These are phyloP conservation scores for Aphanomyces invadans DNA, from an alignment of 352 stramenopile species.

Conservation along the genomic window DNA sequence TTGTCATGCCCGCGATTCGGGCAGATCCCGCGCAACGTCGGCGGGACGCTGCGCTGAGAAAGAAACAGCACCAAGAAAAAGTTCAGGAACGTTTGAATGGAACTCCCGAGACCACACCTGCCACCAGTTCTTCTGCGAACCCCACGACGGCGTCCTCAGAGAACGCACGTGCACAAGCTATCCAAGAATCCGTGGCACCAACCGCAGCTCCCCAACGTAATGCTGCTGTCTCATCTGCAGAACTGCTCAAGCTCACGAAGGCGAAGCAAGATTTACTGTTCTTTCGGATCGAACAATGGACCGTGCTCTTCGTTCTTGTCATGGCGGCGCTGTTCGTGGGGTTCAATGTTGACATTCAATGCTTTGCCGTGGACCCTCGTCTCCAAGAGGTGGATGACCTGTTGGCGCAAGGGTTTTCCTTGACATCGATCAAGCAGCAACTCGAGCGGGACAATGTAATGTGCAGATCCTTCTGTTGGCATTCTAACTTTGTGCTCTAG, in stretches of 20 bases:
- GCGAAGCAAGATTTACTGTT: conserved; percentile 39
- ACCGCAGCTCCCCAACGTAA: conserved; percentile 7
- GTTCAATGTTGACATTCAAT: background rate
- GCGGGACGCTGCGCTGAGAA: conserved; percentile 51
- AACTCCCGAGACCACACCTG: background rate
- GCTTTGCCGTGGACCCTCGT: conserved; percentile 30
- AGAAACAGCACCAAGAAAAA: conserved; percentile 49
- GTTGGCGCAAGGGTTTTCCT: conserved; percentile 43
- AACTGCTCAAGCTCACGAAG: conserved; percentile 15
- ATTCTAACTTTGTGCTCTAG: conserved; percentile 23
- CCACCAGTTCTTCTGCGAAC: background rate
- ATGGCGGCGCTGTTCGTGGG: conserved; percentile 1
- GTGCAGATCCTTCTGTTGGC: too few relatives aligned
- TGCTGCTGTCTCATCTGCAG: conserved; percentile 36
- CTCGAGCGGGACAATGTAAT: conserved; percentile 64
- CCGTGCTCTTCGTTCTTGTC: conserved; percentile 48
- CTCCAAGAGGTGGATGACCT: conserved; percentile 58
- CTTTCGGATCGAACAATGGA: conserved; percentile 46
- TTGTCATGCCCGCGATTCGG: conserved; percentile 38
- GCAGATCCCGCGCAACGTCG: conserved; percentile 57
- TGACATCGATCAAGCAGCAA: conserved; percentile 60
- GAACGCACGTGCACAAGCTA: conserved; percentile 1
- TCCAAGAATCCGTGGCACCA: conserved; percentile 1
- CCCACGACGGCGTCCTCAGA: conserved; percentile 6
- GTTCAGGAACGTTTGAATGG: conserved; percentile 44